Base-by-base conservation (phyloP, 2,329 filamentous ascomycete species). In the Fusarium buharicum region DNA sequence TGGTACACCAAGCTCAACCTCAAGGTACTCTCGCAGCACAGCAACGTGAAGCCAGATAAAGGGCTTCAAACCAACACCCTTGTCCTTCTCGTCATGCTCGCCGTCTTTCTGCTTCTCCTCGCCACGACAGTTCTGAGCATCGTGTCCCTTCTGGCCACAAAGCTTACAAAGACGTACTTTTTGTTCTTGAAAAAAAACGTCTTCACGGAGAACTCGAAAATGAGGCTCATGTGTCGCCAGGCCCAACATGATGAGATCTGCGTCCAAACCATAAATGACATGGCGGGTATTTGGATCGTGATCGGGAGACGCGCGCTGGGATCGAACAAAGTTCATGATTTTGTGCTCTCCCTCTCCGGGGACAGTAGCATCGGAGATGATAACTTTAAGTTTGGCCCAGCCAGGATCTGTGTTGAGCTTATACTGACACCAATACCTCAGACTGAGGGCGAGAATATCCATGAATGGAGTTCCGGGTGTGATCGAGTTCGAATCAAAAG, bases 261-360 rank as follows among this genome's bases (percentile, higher is more conserved):
- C 96, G 81, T 99, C 95, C 67, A 99, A 83, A 45, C 95, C 95
- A 74, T 99, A 99, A 62, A 99, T 97, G 70, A 99, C 96, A 78
- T 99, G 95, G 59, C 91, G 90, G 18, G 95, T 98, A 75, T 99
- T 98, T 20, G 95, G 95, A 72, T 99, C 90, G 76, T 99, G 93
- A 64, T 96, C 90, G 6, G 93, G 90, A 49, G 92, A 95, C 45
- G 90, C 87, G 71, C 95, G 88, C 77, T 99, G 96, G 33, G 94
- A 97, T 71, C 95, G 89, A 66, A 99, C 87, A 75, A 98, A 99
- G 68, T 95, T 89, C 95, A 99, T 99, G 73, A 99, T 98, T 78
- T 99, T 99, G 77, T 99, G 95, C 79, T 99, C 95, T 74, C 95
- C 95, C 79, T 99, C 95, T 73, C 95, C 95, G 50, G 95, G 95